These are phyloP conservation scores for Gorgonomyces haynaldii DNA, from an alignment of 192 early-diverging fungal genomes.

Conservation along the genomic window DNA sequence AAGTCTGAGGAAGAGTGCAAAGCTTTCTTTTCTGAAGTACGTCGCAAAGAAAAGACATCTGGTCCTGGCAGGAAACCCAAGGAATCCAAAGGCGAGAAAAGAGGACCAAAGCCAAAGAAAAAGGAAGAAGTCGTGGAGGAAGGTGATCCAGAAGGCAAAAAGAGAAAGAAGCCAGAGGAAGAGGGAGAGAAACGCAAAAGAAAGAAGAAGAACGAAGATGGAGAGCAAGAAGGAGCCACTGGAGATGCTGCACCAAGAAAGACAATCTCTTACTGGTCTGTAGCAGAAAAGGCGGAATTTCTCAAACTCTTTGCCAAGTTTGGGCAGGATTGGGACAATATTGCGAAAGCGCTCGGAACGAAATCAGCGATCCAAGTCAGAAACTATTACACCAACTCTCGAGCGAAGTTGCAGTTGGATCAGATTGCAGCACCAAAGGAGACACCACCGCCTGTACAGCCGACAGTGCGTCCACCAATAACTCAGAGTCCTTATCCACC, in stretches of 20 bases:
- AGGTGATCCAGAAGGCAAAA: neutral
- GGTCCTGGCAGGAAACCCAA: conserved; percentile 5
- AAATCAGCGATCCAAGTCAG: conserved; percentile 78
- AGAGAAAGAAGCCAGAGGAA: conserved; percentile 1
- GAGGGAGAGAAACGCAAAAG: neutral
- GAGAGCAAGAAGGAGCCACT: neutral
- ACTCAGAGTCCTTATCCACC: too few species aligned
- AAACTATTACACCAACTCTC: conserved; percentile 64
- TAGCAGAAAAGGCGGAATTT: conserved; percentile 66
- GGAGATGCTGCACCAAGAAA: conserved; percentile 3
- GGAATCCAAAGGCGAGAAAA: conserved; percentile 5
- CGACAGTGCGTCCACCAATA: too few species aligned
- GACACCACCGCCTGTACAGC: too few species aligned
- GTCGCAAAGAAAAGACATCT: conserved; percentile 36
- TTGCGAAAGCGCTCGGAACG: conserved; percentile 58
- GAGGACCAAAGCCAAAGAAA: neutral
- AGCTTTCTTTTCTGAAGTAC: conserved; percentile 67
- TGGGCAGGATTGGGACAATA: conserved; percentile 68
- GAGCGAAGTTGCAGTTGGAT: conserved; percentile 41
- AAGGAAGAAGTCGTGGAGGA: conserved; percentile 1
- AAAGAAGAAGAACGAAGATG: conserved; percentile 5
- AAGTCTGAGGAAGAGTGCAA: conserved; percentile 70
- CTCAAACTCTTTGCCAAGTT: conserved; percentile 40
- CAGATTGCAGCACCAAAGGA: too few species aligned
- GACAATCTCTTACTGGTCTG: conserved; percentile 76